phyloP scores from a whole-genome alignment of 495 filamentous ascomycete species.

The Tuber calosporum region DNA sequence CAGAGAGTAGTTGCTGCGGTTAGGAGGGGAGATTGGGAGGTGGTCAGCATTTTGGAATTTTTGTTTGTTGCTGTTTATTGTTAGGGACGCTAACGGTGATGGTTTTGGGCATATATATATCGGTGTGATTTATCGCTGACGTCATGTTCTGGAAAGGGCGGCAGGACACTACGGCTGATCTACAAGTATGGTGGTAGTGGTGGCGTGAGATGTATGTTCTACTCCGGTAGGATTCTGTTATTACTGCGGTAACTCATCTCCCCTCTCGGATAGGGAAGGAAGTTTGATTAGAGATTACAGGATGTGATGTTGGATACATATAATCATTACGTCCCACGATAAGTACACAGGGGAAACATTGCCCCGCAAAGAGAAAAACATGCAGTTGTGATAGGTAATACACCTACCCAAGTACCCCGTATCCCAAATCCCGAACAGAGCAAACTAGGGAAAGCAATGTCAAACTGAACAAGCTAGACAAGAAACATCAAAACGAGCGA shows the following conservation, averaged over 20 bases:
- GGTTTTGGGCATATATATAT: not conserved
- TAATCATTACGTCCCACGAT: not conserved
- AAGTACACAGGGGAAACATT: not conserved
- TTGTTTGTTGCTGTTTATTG: not conserved
- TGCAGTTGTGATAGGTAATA: not conserved
- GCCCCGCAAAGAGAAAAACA: not conserved
- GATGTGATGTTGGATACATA: not conserved
- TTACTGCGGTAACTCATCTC: not conserved
- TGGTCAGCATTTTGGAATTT: conserved; percentile 18
- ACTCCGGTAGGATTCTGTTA: not conserved
- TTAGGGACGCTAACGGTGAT: not conserved
- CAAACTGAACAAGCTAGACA: not conserved
- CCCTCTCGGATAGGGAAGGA: not conserved
- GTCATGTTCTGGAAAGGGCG: not conserved
- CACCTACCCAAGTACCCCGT: not conserved
- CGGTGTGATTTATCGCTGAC: not conserved
- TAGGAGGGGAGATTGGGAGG: conserved; percentile 49
- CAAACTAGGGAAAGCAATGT: not conserved
- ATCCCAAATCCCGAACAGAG: not conserved
- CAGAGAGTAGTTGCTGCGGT: conserved; percentile 39
- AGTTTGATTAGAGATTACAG: not conserved
- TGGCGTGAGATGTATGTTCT: not conserved
- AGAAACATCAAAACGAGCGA: conserved; percentile 3
- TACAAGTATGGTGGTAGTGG: not conserved
- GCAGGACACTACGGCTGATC: not conserved